These are phyloP conservation scores for Dalbergia cochinchinensis DNA, from an alignment of 306 rosid genomes.

Conservation along the genomic window DNA sequence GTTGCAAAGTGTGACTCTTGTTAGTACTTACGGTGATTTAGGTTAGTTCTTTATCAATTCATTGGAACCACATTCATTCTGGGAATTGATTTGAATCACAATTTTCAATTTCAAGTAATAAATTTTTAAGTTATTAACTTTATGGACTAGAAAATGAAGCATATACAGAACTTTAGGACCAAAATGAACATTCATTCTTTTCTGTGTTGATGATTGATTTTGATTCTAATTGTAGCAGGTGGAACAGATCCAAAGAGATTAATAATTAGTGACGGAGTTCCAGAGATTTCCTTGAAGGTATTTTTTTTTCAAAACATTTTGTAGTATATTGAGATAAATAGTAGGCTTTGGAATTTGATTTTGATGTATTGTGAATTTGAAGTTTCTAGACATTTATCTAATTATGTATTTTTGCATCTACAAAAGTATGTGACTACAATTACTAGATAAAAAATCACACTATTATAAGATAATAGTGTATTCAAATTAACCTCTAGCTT, in stretches of 20 bases:
- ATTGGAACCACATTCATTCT: no score
- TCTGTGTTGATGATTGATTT: slow-evolving; percentile 17
- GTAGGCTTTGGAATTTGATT: neutral
- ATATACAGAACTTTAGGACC: no score
- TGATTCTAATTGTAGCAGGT: slow-evolving; percentile 9
- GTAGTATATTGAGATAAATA: neutral
- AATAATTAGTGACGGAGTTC: slow-evolving; percentile 33
- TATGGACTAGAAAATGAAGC: no score
- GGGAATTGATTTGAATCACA: no score
- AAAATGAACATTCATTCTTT: no score
- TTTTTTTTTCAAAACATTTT: neutral
- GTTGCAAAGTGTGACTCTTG: no score
- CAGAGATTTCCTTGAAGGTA: slow-evolving; percentile 37
- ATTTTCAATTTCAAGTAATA: no score
- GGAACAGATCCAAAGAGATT: slow-evolving; percentile 35
- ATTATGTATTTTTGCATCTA: neutral
- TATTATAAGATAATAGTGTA: neutral
- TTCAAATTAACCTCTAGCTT: neutral
- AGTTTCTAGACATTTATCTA: neutral
- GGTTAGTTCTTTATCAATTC: no score
- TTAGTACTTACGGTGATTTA: no score
- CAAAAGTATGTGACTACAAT: neutral
- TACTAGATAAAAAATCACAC: neutral
- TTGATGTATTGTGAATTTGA: neutral
- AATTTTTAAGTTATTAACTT: no score